phyloP scores from a whole-genome alignment of 2,329 filamentous ascomycete genomes.

The Periconia sp. region DNA sequence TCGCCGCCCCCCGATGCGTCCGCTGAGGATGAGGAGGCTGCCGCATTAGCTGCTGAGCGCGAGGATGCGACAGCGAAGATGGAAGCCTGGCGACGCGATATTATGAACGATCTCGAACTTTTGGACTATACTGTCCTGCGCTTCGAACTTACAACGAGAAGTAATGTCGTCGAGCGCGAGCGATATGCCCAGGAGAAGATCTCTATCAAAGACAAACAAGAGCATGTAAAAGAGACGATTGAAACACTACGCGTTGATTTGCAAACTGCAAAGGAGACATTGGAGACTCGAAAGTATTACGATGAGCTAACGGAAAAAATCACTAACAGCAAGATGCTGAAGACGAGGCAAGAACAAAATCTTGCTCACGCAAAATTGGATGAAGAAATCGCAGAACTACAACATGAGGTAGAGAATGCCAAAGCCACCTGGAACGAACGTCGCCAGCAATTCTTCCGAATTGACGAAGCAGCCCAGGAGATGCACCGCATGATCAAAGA shows the following conservation, averaged over 20 bases:
- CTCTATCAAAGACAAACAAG: constrained; percentile 75
- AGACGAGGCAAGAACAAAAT: constrained; percentile 81
- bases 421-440: constrained; percentile 82
- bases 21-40: constrained; percentile 49
- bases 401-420: constrained; percentile 81
- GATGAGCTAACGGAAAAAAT: constrained; percentile 88
- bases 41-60: constrained; percentile 47
- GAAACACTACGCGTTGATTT: constrained; percentile 71
- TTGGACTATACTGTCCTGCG: constrained; percentile 85
- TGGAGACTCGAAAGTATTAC: constrained; percentile 79
- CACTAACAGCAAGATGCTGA: constrained; percentile 75
- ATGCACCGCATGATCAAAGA: constrained; percentile 84
- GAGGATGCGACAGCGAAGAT: constrained; percentile 59
- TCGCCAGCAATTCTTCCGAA: constrained; percentile 80
- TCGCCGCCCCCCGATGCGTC: constrained; percentile 68
- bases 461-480: constrained; percentile 89
- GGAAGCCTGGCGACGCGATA: constrained; percentile 75
- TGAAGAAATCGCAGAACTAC: constrained; percentile 83
- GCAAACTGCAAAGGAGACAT: constrained; percentile 63
- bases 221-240: constrained; percentile 76
- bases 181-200: constrained; percentile 81
- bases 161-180: constrained; percentile 80
- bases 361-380: constrained; percentile 78
- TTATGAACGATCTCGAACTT: constrained; percentile 83
- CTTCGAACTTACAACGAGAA: constrained; percentile 81